Evolutionary conservation across 1,284 basidiomycete genomes (phyloP), one percentile per base, ranked within the genome.

Genomic region (Microbotryomycetes sp.): DNA sequence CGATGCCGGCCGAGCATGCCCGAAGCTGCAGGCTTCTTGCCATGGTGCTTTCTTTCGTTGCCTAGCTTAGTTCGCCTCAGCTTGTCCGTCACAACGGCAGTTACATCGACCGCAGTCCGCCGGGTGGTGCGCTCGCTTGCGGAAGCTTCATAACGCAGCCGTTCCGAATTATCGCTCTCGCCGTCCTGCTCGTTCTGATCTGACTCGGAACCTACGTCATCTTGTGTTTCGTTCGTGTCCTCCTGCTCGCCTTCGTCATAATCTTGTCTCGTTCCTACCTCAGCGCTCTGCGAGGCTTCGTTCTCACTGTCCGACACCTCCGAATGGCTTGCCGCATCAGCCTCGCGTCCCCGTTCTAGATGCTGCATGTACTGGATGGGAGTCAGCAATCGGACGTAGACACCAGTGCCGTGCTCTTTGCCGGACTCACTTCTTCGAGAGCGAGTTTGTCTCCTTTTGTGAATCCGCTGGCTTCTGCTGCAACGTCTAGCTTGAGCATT

Each of bases 401-500:
- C 26, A 18, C 16, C 26, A n/a, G n/a, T n/a, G n/a, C n/a, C n/a
- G n/a, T n/a, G n/a, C n/a, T n/a, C n/a, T n/a, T 46, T 47, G 54
- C 52, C 54, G 54, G 59, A 71, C 81, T 72, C 67, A 92, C 91
- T 79, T 91, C 85, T 76, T 92, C 89, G 55, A 97, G 78, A 52
- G 83, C 78, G 69, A 85, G 83, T 80, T 88, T 85, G 73, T 94
- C 86, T 70, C 85, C 85, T 69, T 86, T 82, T 62, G 85, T 85
- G 75, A 93, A 96, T 9, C 92, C 92, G 78, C 89, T 93, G 1
- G 93, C 92, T 62, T 88, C 85, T 11, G 96, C 92, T 62, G 88
- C 81, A 27, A 94, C 85, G 77, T 97, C 93, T 53, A 97, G 78
- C 53, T 62, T 65, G 13, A 72, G 49, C 21, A 66, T 62, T 3